Conservation (phyloP, 495 filamentous ascomycete genomes). For the Geoglossum glabrum region DNA sequence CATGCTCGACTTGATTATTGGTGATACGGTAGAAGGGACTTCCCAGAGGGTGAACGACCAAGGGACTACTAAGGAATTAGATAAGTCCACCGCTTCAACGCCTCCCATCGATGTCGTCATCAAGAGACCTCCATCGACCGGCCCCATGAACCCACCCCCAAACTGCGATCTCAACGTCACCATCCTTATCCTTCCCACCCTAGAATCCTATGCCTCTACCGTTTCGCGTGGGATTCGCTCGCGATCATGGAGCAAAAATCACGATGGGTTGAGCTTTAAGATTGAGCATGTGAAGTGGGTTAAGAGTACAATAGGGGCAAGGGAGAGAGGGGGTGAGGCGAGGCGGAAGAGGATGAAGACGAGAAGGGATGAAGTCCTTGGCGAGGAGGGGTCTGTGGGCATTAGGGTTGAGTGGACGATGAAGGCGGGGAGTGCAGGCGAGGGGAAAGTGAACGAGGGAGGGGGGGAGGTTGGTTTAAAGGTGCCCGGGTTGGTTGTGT, state of each 20-base stretch:
- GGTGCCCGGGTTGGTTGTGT: no score
- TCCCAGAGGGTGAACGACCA: background rate
- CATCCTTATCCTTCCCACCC: constrained; percentile 55
- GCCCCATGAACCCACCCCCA: constrained; percentile 30
- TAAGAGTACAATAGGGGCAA: constrained; percentile 19
- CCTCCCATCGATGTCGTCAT: constrained; percentile 14
- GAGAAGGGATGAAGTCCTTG: background rate
- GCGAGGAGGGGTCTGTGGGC: background rate
- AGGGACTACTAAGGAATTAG: background rate
- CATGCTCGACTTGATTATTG: constrained; percentile 43
- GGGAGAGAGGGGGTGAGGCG: background rate
- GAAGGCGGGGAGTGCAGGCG: background rate
- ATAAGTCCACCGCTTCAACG: constrained; percentile 7
- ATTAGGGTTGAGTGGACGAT: background rate
- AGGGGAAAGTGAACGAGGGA: background rate
- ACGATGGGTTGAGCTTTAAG: constrained; percentile 83
- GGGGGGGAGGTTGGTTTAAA: no score
- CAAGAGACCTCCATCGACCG: constrained; percentile 23
- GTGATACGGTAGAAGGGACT: background rate
- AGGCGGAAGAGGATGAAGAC: background rate
- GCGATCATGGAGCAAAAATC: constrained; percentile 46
- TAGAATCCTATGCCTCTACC: constrained; percentile 55
- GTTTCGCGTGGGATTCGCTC: constrained; percentile 62
- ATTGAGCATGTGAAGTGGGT: constrained; percentile 62
- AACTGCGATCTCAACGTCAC: constrained; percentile 70